These are phyloP conservation scores for Thalassiosira gravida DNA, from an alignment of 352 stramenopile genomes.

Conservation along the genomic window DNA sequence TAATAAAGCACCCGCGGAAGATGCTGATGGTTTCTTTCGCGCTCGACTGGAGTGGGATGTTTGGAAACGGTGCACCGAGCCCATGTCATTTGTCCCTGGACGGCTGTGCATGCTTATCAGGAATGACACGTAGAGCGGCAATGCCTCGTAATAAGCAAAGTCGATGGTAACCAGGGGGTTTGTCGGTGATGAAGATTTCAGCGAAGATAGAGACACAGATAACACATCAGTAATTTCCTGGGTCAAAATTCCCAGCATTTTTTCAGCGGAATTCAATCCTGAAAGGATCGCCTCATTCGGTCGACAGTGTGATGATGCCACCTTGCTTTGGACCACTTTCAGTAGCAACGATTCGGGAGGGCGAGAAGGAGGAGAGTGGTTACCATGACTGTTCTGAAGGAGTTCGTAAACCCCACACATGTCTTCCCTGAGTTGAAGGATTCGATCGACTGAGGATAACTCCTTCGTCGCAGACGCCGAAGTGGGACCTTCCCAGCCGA, in stretches of 20 bases:
- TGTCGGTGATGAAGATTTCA: not conserved
- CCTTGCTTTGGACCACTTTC: slow-evolving; percentile 21
- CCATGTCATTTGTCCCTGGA: slow-evolving; percentile 63
- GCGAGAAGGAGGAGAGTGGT: too few relatives aligned
- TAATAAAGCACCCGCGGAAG: slow-evolving; percentile 21
- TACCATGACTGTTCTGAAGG: slow-evolving; percentile 8
- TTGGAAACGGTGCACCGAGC: slow-evolving; percentile 31
- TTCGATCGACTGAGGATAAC: slow-evolving; percentile 23
- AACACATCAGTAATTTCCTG: slow-evolving; percentile 16
- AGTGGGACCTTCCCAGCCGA: slow-evolving; percentile 24
- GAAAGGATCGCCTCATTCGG: slow-evolving; percentile 30
- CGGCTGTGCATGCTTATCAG: slow-evolving; percentile 62
- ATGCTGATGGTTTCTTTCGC: slow-evolving; percentile 31
- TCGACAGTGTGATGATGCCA: not conserved
- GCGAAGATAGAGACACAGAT: not conserved
- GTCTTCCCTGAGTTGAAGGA: slow-evolving; percentile 43
- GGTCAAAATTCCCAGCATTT: slow-evolving; percentile 25
- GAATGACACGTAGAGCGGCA: slow-evolving; percentile 73
- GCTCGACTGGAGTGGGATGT: not conserved
- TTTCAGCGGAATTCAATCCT: slow-evolving; percentile 30
- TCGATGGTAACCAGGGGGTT: not conserved
- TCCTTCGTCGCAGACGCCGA: slow-evolving; percentile 23
- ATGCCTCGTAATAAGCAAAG: slow-evolving; percentile 66
- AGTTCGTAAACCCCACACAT: slow-evolving; percentile 43
- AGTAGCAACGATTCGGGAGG: slow-evolving; percentile 5